Base-by-base conservation (phyloP, 768 basidiomycete species). In the Boletus pseudo-olivaceus region DNA sequence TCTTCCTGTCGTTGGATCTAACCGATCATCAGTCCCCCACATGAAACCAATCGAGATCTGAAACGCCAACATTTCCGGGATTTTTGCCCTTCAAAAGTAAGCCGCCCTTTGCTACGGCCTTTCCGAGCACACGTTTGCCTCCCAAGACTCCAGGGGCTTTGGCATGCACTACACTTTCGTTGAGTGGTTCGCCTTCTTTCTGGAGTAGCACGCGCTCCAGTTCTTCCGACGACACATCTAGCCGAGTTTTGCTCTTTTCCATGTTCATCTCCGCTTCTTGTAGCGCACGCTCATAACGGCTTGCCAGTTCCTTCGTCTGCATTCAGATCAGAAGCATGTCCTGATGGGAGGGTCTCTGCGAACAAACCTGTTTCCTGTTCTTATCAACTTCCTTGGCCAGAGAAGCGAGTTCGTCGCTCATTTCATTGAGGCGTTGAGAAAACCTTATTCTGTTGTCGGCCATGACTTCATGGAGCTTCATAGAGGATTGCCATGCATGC, bases 1-100 rank as follows among this genome's bases (percentile, higher is more conserved):
- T 98, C 97, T 70, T 98, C 97, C 72, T 97, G 95, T 53, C 88
- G 80, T 73, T 88, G 88, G 51, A 97, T 85, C 84, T 94, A 43
- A 49, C 50, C 42, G 41, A 52, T 44, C 12, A 33, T 62, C 20
- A 64, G 50, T 6, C 43, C 43, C 52, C 19, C 6, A 12, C 11
- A 53, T 26, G 26, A 44, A 49, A 54, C 39, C 49, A 54, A 59
- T 32, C 38, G 51, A 43, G 49, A 43, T 47, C 12, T 37, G 43
- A 54, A 54, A 47, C 8, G 29, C 61, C 46, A 66, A 91, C 91
- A 66, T 92, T 92, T 62, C 86, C 90, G 0, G 93, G 92, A 60
- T 93, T 96, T 72, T 90, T 94, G 29, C 93, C 92, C 71, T 94
- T 98, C 60, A 97, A 76, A 54, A 96, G 76, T 48, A 93, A 72